A percentile compares a stretch with the other conserved stretches of the same genome.
phyloP scores from a whole-genome alignment of 2,329 filamentous ascomycete species.

The Cercospora zeina region DNA sequence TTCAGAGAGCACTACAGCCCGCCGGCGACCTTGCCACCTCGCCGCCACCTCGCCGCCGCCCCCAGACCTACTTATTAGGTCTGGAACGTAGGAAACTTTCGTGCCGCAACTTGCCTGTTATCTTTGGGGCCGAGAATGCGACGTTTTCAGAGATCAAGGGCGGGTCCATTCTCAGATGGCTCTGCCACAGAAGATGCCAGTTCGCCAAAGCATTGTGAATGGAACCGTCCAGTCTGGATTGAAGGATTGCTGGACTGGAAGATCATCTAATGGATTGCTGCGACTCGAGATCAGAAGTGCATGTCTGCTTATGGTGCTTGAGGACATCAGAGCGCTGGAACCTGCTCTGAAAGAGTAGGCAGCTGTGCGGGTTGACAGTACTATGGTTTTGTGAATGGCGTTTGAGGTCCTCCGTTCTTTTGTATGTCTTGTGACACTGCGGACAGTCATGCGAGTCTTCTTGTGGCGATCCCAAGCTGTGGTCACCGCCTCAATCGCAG shows the following conservation, averaged over 20 bases:
- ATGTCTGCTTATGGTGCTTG: conserved; percentile 12
- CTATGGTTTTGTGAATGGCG: conserved; percentile 6
- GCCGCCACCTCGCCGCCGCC: no score
- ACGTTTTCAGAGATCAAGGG: background rate
- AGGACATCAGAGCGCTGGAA: conserved; percentile 16
- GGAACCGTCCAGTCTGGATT: conserved; percentile 3
- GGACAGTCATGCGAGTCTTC: background rate
- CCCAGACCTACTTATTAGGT: conserved; percentile 6
- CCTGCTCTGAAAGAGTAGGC: conserved; percentile 8
- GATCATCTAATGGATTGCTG: conserved; percentile 17
- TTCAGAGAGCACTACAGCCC: background rate
- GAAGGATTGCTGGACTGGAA: conserved; percentile 16
- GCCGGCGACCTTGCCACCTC: background rate
- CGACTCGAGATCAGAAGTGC: background rate
- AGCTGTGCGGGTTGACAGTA: conserved; percentile 4
- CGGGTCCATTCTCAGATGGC: background rate
- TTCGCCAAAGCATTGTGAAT: conserved; percentile 14
- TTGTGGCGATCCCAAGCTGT: no score
- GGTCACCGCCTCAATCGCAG: background rate
- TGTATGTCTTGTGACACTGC: conserved; percentile 14
- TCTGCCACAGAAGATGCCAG: conserved; percentile 12
- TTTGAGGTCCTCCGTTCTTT: conserved; percentile 13
- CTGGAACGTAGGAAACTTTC: conserved; percentile 12
- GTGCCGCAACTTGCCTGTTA: conserved; percentile 1
- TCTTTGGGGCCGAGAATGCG: background rate